These are phyloP conservation scores for Trichophyton benhamiae DNA, from an alignment of 2,329 filamentous ascomycete species.

Conservation along the genomic window DNA sequence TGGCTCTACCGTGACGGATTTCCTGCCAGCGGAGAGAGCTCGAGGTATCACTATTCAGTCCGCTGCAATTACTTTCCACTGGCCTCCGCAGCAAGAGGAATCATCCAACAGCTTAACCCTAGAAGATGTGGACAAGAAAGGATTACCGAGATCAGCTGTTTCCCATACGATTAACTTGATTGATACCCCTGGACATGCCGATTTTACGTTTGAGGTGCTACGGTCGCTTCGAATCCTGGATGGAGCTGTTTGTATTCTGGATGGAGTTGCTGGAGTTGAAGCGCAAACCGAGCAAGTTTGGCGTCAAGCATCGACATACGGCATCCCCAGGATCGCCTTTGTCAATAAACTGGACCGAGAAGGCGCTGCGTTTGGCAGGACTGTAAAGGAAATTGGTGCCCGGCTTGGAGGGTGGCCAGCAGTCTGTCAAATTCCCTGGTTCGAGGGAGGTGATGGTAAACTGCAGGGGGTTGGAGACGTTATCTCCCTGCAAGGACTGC, in stretches of 20 bases:
- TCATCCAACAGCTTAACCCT: constrained; percentile 13
- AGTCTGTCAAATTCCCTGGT: constrained; percentile 93
- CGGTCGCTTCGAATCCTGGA: constrained; percentile 79
- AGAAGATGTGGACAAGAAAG: constrained; percentile 21
- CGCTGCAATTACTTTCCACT: constrained; percentile 86
- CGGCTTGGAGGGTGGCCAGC: constrained; percentile 74
- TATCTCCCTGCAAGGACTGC: constrained; percentile 59
- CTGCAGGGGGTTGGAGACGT: constrained; percentile 79
- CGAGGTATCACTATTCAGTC: constrained; percentile 96
- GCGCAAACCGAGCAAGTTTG: constrained; percentile 96
- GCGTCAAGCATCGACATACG: constrained; percentile 74
- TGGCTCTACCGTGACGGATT: constrained; percentile 94
- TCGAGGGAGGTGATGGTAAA: constrained; percentile 57
- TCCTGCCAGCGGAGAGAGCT: constrained; percentile 80
- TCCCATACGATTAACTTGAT: constrained; percentile 77
- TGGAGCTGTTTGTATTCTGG: constrained; percentile 82
- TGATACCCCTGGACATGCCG: constrained; percentile 90
- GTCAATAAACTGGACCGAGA: constrained; percentile 79
- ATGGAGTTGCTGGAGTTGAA: constrained; percentile 87
- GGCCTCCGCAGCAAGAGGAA: constrained; percentile 49
- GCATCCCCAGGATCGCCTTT: constrained; percentile 69
- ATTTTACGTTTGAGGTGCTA: constrained; percentile 94
- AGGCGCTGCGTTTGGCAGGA: constrained; percentile 68
- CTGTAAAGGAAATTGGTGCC: constrained; percentile 72
- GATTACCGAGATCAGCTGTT: constrained; percentile 39